Percentiles rank a stretch among this genome's conserved stretches.
phyloP scores from a whole-genome alignment of 2,329 filamentous ascomycete genomes.

The Gnomoniopsis smithogilvyi region DNA sequence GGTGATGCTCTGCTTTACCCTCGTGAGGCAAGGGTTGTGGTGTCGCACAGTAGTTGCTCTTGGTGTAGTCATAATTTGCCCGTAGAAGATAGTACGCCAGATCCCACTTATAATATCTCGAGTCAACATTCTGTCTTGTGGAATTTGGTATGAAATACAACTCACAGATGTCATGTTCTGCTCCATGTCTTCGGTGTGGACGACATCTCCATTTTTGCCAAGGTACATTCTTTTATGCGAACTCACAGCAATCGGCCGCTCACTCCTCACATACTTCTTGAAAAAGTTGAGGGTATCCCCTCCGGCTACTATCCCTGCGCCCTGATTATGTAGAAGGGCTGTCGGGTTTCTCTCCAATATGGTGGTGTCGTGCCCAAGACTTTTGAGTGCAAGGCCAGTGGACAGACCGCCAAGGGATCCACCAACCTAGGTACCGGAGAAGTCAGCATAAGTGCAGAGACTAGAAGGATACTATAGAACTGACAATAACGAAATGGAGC shows the following conservation, averaged over 20 bases:
- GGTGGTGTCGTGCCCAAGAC: constrained; percentile 37
- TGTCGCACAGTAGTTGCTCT: constrained; percentile 29
- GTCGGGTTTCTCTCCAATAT: constrained; percentile 42
- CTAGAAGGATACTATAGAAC: neutral
- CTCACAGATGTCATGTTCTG: constrained; percentile 38
- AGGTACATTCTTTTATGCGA: constrained; percentile 32
- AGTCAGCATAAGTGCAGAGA: neutral
- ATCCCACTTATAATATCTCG: constrained; percentile 34
- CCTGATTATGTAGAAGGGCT: constrained; percentile 43
- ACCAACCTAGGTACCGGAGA: constrained; percentile 30
- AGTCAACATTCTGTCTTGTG: neutral
- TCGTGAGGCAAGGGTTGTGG: constrained; percentile 24
- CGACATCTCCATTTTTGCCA: constrained; percentile 28
- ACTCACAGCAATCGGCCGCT: constrained; percentile 28
- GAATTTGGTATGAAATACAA: neutral
- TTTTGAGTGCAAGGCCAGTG: constrained; percentile 36
- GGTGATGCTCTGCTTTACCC: constrained; percentile 28
- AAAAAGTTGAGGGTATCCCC: constrained; percentile 40
- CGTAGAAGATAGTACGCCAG: constrained; percentile 41
- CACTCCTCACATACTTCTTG: constrained; percentile 35
- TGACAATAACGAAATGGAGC: neutral
- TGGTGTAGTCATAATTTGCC: constrained; percentile 39
- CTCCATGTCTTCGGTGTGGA: constrained; percentile 29
- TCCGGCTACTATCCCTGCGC: constrained; percentile 44
- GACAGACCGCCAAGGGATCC: constrained; percentile 40